Base-by-base conservation (phyloP, 106 monocot genomes). In the Ottelia alismoides region DNA sequence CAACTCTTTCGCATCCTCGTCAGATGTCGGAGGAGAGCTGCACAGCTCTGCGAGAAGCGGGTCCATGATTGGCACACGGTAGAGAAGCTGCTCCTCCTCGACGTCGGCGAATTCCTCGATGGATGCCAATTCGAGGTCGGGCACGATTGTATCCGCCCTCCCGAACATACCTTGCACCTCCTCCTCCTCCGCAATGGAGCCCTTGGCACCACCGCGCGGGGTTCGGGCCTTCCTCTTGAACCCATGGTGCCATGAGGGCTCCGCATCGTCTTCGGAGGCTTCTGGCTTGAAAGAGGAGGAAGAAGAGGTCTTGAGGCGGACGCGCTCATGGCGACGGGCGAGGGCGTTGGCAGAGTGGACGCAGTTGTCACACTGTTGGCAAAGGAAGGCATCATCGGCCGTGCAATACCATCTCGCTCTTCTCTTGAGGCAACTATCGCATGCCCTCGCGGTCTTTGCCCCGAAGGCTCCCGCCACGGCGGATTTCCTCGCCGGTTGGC, bases 271-370 rank as follows among this genome's bases (percentile, higher is more conserved):
- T 14, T 10, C n/a, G 22, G 11, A 30, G 23, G n/a, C 11, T 9
- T 14, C 2, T 22, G 11, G 6, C 48, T 14, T 20, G 2, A 53
- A 64, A 45, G 72, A 50, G 27, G 67, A 51, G 10, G 74, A 70
- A 0, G 75, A 65, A 2, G 76, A 53, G 30, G 27, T 55, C 53
- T 68, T 69, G 56, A 94, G 73, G 9, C 78, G 77, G 21, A 88
- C 60, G 1, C 88, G 62, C 51, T 84, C 58, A 65, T 94, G 93
- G 45, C 93, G 77, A 26, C 83, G 80, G 0, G 93, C 83, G 17
- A 88, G 73, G n/a, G 78, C 70, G 60, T 94, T 88, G 22, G 88
- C 87, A 5, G 78, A 75, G 75, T 94, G 93, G 64, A 94, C 84
- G 6, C 70, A 64, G 20, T 69, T 53, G 70, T 94, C 87, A 60